Base-by-base conservation (phyloP, 257 asterid species). In the Avicennia marina region DNA sequence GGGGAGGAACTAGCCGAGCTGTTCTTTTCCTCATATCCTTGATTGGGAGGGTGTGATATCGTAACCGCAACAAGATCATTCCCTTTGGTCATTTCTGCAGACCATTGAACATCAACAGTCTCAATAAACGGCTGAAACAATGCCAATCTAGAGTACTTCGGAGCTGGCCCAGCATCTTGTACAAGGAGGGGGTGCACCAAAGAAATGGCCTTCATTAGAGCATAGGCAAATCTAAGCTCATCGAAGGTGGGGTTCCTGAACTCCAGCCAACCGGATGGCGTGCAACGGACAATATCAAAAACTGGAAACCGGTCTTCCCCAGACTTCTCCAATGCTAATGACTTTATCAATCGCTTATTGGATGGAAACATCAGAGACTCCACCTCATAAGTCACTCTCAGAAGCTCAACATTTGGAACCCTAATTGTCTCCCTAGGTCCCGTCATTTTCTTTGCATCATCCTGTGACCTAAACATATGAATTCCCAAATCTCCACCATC, bases 91-190 rank as follows among this genome's bases (percentile, higher is more conserved):
- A 75, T 73, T 36, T 78, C 83, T 0, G 48, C 39, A 2, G 77
- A 58, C 90, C 82, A 82, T 45, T 79, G 77, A 21, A 82, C 75
- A 73, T 79, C 87, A 59, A 77, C 77, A 1, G 90, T 82, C 69
- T 79, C 85, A 51, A 77, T 74, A 24, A 82, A 72, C 20, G 81
- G 69, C 65, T 59, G 61, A 51, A 82, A 76, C 66, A 19, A 44
- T 20, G 71, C 60, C 39, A 31, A 13, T 45, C 62, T 70, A 15
- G 72, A 69, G 61, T 76, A 79, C 65, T 59, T 82, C 2, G 76
- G 75, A 7, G 56, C 77, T 0, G 61, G 69, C 51, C 68, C 66
- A 15, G 38, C 43, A 31, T 68, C 80, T 45, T 76, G 73, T 76
- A 45, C 74, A 2, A 82, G 81, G 67, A 82, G 55, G 6, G 82